Evolutionary conservation across 495 filamentous ascomycete genomes (phyloP), one percentile per base, ranked within the genome.

Genomic region (Aspergillus taichungensis): DNA sequence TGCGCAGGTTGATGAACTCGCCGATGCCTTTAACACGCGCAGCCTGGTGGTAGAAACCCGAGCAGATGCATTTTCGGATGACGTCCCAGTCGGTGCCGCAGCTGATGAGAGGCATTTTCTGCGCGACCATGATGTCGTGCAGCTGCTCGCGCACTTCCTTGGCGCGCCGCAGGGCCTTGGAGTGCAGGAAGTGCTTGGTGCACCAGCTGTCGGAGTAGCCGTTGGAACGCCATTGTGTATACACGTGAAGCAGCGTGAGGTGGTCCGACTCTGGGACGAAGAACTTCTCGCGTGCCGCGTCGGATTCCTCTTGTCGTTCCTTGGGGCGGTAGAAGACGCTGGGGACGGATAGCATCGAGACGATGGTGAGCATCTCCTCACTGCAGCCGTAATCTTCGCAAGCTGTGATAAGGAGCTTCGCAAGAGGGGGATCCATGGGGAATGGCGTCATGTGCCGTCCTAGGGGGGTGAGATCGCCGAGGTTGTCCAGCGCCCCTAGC

Each of bases 261-360:
- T 99, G 94, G 63, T 99, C 94, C 3, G 88, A 95, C 67, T 99
- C 92, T 11, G 89, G 87, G 10, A 97, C 94, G 62, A 95, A 97
- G 65, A 99, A 99, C 56, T 96, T 95, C 56, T 99, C 94, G n/a
- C 90, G 78, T 4, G 94, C 91, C 0, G 89, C 82, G 57, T 99
- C 94, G 11, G 89, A 89, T 67, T 99, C 94, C 52, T 97, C 94
- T 55, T 94, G 87, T 0, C 94, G 85, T 61, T 99, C 94, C 55
- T 94, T 96, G 7, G 94, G 94, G 12, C 94, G 87, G 64, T 95
- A 97, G 72, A 96, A 99, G 34, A 97, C 92, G 52, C 79, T 89
- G 9, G 94, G 92, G 0, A 97, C 94, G 3, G 88, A 94, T 11
- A 99, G 78, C 94, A 99, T 97, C 24, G 88, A 90, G 13, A 97